A percentile compares a stretch with the other conserved stretches of the same genome.
phyloP scores from a whole-genome alignment of 805 yeast genomes.

The Scheffersomyces lignosus region DNA sequence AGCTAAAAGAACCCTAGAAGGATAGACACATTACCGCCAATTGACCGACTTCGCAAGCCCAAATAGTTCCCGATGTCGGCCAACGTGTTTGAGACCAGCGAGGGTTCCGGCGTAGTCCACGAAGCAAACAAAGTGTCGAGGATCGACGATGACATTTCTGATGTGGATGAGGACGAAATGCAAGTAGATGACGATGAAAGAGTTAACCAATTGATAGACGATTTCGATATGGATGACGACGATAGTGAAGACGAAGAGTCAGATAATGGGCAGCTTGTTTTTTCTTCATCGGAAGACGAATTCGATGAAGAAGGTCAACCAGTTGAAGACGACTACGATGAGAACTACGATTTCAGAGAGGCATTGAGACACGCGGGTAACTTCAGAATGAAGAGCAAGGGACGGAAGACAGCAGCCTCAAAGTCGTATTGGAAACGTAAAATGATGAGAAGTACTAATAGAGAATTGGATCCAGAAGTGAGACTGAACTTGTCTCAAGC shows the following conservation, averaged over 20 bases:
- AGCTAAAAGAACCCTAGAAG: too few species aligned
- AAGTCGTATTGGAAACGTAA: slow-evolving; percentile 39
- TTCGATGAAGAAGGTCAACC: slow-evolving; percentile 25
- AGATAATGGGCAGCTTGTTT: slow-evolving; percentile 17
- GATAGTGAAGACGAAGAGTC: slow-evolving; percentile 11
- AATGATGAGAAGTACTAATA: slow-evolving; percentile 32
- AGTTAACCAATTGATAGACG: slow-evolving; percentile 6
- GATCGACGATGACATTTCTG: slow-evolving; percentile 19
- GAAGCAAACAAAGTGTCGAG: slow-evolving; percentile 2
- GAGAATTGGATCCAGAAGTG: slow-evolving; percentile 71
- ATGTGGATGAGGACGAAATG: slow-evolving; percentile 13
- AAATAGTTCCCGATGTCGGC: too few species aligned
- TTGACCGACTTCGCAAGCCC: too few species aligned
- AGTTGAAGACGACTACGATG: slow-evolving; percentile 38
- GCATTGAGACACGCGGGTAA: slow-evolving; percentile 69
- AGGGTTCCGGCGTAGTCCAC: slow-evolving; percentile 6
- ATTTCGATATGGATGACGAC: slow-evolving; percentile 5
- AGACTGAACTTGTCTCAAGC: slow-evolving; percentile 66
- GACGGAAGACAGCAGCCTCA: slow-evolving; percentile 32
- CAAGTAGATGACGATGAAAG: not conserved
- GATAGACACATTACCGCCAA: too few species aligned
- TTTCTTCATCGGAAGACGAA: slow-evolving; percentile 23
- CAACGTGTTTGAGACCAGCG: slow-evolving; percentile 20
- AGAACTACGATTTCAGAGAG: slow-evolving; percentile 53
- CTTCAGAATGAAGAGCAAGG: slow-evolving; percentile 47